phyloP scores from a whole-genome alignment of 148 eudicot species.

The Cornus controversa region DNA sequence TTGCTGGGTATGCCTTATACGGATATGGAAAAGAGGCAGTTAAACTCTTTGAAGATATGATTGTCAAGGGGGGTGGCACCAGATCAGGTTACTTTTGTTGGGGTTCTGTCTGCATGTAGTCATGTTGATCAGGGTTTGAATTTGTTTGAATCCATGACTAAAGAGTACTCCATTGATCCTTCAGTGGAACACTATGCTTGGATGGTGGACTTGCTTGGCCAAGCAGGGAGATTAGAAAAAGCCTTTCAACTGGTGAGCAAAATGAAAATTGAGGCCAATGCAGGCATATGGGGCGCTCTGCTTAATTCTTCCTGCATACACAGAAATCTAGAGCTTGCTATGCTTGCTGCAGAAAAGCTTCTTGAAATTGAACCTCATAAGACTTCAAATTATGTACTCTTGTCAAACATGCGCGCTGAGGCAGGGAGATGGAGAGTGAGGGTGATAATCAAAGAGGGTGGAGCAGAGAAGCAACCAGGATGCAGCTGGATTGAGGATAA shows the following conservation, averaged over 20 bases:
- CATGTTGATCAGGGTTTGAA: constrained; percentile 56
- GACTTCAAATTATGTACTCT: constrained; percentile 62
- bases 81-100: constrained; percentile 43
- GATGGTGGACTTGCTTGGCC: constrained; percentile 72
- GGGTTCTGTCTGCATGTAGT: constrained; percentile 73
- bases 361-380: constrained; percentile 58
- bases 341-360: constrained; percentile 64
- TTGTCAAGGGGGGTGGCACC: constrained; percentile 21
- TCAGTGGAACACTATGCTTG: constrained; percentile 74
- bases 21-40: constrained; percentile 15
- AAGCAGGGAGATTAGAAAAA: constrained; percentile 71
- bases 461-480: constrained; percentile 59
- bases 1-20: constrained; percentile 20
- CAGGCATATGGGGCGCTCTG: constrained; percentile 75
- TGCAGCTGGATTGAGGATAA: constrained; percentile 62
- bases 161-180: constrained; percentile 48
- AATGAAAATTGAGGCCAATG: constrained; percentile 44
- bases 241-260: constrained; percentile 36
- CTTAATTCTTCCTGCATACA: constrained; percentile 72
- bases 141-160: constrained; percentile 56
- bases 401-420: constrained; percentile 79
- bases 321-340: constrained; percentile 58
- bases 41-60: constrained; percentile 42
- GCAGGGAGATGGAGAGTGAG: constrained; percentile 66
- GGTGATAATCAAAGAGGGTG: constrained; percentile 49